Evolutionary conservation across 306 rosid genomes (phyloP), one percentile per base, ranked within the genome.

Genomic region (Malus orientalis): DNA sequence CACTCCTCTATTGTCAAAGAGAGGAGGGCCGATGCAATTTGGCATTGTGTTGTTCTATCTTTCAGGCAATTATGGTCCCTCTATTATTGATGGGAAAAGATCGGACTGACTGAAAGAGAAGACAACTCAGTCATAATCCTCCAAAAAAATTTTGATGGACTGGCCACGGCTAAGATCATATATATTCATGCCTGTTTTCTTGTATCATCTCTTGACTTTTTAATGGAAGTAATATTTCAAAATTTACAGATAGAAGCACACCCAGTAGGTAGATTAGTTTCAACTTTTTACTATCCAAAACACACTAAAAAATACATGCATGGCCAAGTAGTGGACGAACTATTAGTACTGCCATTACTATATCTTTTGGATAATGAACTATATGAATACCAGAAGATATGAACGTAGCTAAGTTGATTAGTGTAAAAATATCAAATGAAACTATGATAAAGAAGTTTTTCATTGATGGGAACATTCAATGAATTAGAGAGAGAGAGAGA

Each of bases 61-160:
- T 80, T 70, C 38, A 36, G 29, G 80, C 80, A 63, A 70, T 76
- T 53, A 66, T 29, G 36, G 18, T 27, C 38, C 20, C 38, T 10
- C 67, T 61, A 25, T 62, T 51, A 51, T 51, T 18, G 55, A 29
- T 23, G 66, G 16, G 36, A 60, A 62, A 15, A 15, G 67, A 62
- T 30, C 19, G n/a, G 11, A 27, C 20, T 5, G 40, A 62, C 33
- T 62, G 40, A 32, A 14, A 29, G 40, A 27, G 67, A 61, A 9
- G 64, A 59, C 36, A 27, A 14, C 40, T 62, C 67, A 29, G 10
- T 62, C n/a, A 27, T 14, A 22, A 29, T 29, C 40, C 33, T 62
- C 67, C 67, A 29, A 14, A 14, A 27, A 57, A 19, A 1, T 1
- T 33, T 33, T 25, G 38, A 18, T 62, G 40, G 67, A 51, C 14